These are phyloP conservation scores for Gossypium herbaceum DNA, from an alignment of 345 rosid genomes.

Conservation along the genomic window DNA sequence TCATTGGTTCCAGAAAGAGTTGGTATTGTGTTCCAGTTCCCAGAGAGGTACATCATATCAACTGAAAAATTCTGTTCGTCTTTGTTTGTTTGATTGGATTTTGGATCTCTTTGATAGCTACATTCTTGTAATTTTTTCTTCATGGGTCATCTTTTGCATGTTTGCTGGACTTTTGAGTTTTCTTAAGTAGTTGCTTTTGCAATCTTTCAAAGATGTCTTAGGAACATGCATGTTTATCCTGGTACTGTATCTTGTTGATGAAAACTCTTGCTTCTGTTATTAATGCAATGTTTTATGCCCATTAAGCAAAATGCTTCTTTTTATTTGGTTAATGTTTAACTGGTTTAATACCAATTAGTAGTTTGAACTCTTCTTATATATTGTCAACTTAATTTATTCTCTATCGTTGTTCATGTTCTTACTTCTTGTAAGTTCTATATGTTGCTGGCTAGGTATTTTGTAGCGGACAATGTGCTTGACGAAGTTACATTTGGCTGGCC, in stretches of 20 bases:
- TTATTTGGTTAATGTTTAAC: neutral
- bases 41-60: slow-evolving; percentile 62
- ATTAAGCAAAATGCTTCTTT: neutral
- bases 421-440: neutral
- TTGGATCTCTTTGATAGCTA: slow-evolving; percentile 1
- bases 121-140: neutral
- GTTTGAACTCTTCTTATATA: neutral
- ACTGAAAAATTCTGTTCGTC: neutral
- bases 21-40: slow-evolving; percentile 92
- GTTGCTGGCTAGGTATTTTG: slow-evolving; percentile 55
- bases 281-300: neutral
- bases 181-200: neutral
- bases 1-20: slow-evolving; percentile 63
- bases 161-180: neutral
- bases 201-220: neutral
- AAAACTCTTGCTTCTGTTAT: slow-evolving; percentile 10
- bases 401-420: neutral
- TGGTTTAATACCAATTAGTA: neutral
- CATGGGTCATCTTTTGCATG: neutral
- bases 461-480: slow-evolving; percentile 81
- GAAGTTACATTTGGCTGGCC: slow-evolving; percentile 96
- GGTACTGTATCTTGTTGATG: slow-evolving; percentile 4
- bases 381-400: neutral
- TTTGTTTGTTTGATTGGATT: neutral
- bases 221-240: neutral